Evolutionary conservation across 768 basidiomycete species (phyloP).

Genomic region (Agaricus sinodeliciosus): DNA sequence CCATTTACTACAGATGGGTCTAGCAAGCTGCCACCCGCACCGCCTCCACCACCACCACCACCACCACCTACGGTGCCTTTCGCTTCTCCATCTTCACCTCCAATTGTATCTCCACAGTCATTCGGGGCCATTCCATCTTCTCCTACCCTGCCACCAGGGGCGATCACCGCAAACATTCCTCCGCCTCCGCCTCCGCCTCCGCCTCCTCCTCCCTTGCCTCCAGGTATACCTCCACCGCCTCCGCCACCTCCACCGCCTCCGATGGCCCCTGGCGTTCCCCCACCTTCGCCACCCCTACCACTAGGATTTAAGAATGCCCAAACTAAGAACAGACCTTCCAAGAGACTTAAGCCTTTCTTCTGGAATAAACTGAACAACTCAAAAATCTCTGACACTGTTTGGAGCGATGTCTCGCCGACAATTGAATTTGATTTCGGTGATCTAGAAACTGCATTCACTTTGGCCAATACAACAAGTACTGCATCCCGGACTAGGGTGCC

Average conservation of each 20-base stretch:
- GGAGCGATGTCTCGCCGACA: constrained; percentile 48
- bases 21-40: background rate
- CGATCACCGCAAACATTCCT: constrained; percentile 16
- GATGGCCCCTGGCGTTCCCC: constrained; percentile 15
- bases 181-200: constrained; percentile 18
- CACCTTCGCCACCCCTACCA: constrained; percentile 25
- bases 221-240: constrained; percentile 19
- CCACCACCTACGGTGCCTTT: constrained; percentile 17
- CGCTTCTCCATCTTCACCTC: constrained; percentile 16
- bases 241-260: constrained; percentile 31
- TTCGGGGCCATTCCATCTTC: constrained; percentile 24
- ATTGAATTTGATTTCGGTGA: constrained; percentile 57
- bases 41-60: constrained; percentile 14
- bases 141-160: constrained; percentile 15
- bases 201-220: constrained; percentile 30
- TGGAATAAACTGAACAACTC: constrained; percentile 73
- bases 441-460: constrained; percentile 65
- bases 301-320: constrained; percentile 28
- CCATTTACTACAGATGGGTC: background rate
- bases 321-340: constrained; percentile 35
- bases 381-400: constrained; percentile 47
- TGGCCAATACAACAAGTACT: constrained; percentile 40
- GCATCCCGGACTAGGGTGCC: constrained; percentile 30
- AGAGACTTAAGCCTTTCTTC: constrained; percentile 78
- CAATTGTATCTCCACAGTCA: constrained; percentile 16